Base-by-base conservation (phyloP, 2,329 filamentous ascomycete species). In the Graphilbum sp. region DNA sequence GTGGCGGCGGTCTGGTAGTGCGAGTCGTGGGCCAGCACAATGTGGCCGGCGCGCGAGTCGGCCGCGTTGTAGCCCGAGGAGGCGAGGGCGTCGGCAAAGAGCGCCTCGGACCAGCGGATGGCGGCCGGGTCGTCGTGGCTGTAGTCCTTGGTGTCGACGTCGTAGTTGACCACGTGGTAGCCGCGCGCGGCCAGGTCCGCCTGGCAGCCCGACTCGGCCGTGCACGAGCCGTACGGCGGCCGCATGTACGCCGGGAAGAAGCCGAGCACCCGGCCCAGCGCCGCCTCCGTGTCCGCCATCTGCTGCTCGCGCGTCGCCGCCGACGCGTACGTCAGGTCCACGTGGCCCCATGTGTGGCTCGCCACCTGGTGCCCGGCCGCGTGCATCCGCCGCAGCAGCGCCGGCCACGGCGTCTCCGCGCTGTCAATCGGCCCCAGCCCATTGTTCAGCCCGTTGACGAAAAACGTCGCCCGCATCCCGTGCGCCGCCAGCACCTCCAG, bases 391-490 rank as follows among this genome's bases (percentile, higher is more conserved):
- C 58, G 55, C 46, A 70, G 63, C 29, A 64, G 54, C 11, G 54
- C 54, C 15, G 59, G 53, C 54, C 61, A 69, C 13, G 54, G 55
- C 8, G 58, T 56, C 15, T 54, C 56, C 3, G 59, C 52, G 38
- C 65, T 58, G 44, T 74, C 69, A 45, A 74, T 73, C 44, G 60
- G 49, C 25, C 68, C 67, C 51, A 71, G 70, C 42, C 61, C 61
- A 30, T 66, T 58, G 54, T 70, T 72, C 51, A 63, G 68, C 3
- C 69, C 69, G 9, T 64, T 72, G 44, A 79, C 61, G 54, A 79
- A 80, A 52, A 82, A 81, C 3, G 77, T 81, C 2, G 73, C 76
- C 44, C 70, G 75, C 11, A 69, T 74, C 20, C 65, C 58, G 49
- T 77, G 74, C 17, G 56, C 60, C 47, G 53, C 24, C 11, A 80